Evolutionary conservation across 768 basidiomycete genomes (phyloP), one percentile per base, ranked within the genome.

Genomic region (Rhizopogon vinicolor): DNA sequence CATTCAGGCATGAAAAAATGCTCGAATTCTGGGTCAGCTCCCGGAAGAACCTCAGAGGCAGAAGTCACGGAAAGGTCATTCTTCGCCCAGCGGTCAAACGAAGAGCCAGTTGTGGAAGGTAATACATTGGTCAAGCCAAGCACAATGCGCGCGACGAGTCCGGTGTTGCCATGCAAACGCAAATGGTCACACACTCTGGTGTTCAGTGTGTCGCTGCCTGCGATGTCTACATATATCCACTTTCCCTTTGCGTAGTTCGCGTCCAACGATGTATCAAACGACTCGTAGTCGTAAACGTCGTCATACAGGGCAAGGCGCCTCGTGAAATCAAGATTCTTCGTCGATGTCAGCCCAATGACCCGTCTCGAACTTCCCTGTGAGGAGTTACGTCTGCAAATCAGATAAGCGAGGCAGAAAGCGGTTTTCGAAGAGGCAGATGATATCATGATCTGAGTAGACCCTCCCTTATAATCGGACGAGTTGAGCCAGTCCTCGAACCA

Each of bases 341-440:
- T 71, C 1, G 86, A 87, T 5, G 87, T 88, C 1, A 88, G 69
- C 5, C 86, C 87, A 9, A 88, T 63, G 9, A 87, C 63, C 41
- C 69, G 74, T 28, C 72, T 67, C 56, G 8, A 66, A 25, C 54
- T 16, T 19, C 41, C 12, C 7, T 28, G 35, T 3, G 43, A 19
- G 25, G 60, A 54, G 19, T 73, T 60, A 25, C 83, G 80, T 55
- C 81, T 81, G 6, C 72, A 64, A 22, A 86, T 72, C 51, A 80
- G 71, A 61, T 86, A 86, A 4, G 86, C 86, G 18, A 86, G 72
- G 56, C 82, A 85, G 65, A 87, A 86, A 0, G 86, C 85, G 1
- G 86, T 88, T 62, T 88, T 88, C 28, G 86, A 79, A 3, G 86
- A 88, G 0, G 86, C 87, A 41, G 85, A 86, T 2, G 86, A 86